These are phyloP conservation scores for Psophocarpus tetragonolobus DNA, from an alignment of 306 rosid species.

Conservation along the genomic window DNA sequence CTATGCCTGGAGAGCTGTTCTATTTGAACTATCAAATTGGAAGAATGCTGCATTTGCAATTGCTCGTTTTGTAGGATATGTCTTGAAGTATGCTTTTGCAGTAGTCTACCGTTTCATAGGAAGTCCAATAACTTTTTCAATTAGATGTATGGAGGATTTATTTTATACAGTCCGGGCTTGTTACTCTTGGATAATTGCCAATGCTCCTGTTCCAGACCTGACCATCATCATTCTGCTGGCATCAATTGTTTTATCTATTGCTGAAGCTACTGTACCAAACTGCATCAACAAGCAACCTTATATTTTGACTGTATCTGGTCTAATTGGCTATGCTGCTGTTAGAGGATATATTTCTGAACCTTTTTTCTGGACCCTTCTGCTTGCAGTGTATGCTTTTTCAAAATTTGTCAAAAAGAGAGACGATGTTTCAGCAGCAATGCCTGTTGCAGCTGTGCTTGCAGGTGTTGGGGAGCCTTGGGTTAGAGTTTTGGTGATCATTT, in stretches of 20 bases:
- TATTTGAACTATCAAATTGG: conserved; percentile 88
- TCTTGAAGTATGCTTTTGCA: conserved; percentile 60
- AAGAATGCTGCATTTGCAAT: conserved; percentile 52
- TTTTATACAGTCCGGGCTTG: conserved; percentile 59
- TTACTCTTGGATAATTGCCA: conserved; percentile 75
- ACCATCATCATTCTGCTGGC: too few species aligned
- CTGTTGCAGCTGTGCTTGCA: conserved; percentile 78
- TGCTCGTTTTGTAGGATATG: conserved; percentile 54
- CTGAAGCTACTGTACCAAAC: conserved; percentile 75
- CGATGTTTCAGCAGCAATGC: conserved; percentile 74
- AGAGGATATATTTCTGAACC: conserved; percentile 77
- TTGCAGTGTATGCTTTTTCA: conserved; percentile 66
- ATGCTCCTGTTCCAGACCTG: conserved; percentile 76
- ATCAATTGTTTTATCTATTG: too few species aligned
- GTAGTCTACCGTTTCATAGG: too few species aligned
- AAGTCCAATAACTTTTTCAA: conserved; percentile 69
- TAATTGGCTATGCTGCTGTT: conserved; percentile 83
- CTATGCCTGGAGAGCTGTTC: conserved; percentile 93
- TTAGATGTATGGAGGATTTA: conserved; percentile 61
- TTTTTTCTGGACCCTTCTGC: conserved; percentile 81
- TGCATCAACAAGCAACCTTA: conserved; percentile 65
- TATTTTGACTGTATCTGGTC: conserved; percentile 71
- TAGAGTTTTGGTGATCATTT: conserved; percentile 63
- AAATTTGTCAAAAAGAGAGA: conserved; percentile 65
- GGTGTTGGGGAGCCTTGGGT: conserved; percentile 95